Conservation (phyloP, 805 yeast genomes). For the Pichia californica region DNA sequence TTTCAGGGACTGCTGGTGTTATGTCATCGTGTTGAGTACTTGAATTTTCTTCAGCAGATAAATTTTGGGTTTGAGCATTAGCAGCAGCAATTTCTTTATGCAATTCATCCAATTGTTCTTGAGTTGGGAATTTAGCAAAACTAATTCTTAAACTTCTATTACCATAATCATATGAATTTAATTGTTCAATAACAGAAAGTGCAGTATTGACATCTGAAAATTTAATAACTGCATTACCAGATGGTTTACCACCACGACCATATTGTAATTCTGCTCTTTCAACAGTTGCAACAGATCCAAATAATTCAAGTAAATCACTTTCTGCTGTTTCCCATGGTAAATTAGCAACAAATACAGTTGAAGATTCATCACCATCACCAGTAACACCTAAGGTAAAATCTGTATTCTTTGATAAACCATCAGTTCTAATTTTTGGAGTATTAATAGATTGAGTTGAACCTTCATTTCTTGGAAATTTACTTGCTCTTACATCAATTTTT, state of each 20-base stretch:
- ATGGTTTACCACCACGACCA: slow-evolving; percentile 55
- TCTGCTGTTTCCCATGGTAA: slow-evolving; percentile 87
- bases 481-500: slow-evolving; percentile 71
- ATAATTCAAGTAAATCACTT: slow-evolving; percentile 76
- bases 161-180: slow-evolving; percentile 80
- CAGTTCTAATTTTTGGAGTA: slow-evolving; percentile 8
- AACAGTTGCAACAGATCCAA: slow-evolving; percentile 77
- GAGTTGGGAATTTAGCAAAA: slow-evolving; percentile 42
- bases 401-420: slow-evolving; percentile 32
- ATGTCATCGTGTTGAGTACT: no score
- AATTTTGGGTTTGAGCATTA: not conserved
- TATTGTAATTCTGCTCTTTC: slow-evolving; percentile 69
- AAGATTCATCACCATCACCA: slow-evolving; percentile 56
- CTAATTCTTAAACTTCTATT: slow-evolving; percentile 64
- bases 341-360: slow-evolving; percentile 62
- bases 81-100: slow-evolving; percentile 16
- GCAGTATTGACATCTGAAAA: slow-evolving; percentile 65
- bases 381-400: slow-evolving; percentile 62
- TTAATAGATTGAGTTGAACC: slow-evolving; percentile 14
- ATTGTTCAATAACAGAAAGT: slow-evolving; percentile 63
- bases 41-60: not conserved
- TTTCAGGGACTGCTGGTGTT: no score
- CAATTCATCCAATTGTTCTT: slow-evolving; percentile 9
- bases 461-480: slow-evolving; percentile 31
- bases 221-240: slow-evolving; percentile 82